Conservation (phyloP, 345 rosid genomes). For the Ceriops tagal region DNA sequence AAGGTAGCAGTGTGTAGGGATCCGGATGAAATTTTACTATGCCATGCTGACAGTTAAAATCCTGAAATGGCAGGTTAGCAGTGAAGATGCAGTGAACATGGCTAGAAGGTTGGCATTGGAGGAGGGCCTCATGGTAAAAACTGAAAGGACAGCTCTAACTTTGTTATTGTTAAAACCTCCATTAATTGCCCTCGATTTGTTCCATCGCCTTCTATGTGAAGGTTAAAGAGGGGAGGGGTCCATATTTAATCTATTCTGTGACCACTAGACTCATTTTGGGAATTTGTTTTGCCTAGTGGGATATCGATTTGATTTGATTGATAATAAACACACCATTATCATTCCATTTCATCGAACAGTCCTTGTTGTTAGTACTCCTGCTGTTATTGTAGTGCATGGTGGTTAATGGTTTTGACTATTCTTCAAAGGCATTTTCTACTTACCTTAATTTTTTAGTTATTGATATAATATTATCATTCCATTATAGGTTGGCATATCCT, state of each 20-base stretch:
- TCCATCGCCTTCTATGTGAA: background rate
- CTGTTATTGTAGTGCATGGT: no score
- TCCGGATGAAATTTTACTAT: conserved; percentile 7
- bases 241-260: background rate
- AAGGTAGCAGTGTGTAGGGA: background rate
- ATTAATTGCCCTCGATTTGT: background rate
- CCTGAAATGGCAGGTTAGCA: conserved; percentile 54
- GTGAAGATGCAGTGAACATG: conserved; percentile 91
- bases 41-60: conserved; percentile 4
- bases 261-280: background rate
- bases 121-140: conserved; percentile 90
- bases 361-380: no score
- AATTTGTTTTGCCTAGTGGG: background rate
- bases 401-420: background rate
- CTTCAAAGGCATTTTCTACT: background rate
- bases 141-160: background rate
- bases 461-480: background rate
- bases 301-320: no score
- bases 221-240: background rate
- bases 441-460: background rate
- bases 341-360: no score
- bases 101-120: conserved; percentile 89
- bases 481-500: conserved; percentile 87
- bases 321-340: no score
- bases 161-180: no score